Evolutionary conservation across 139 green algal species (phyloP), one percentile per base, ranked within the genome.

Genomic region (Auxenochlorella pyrenoidosa): DNA sequence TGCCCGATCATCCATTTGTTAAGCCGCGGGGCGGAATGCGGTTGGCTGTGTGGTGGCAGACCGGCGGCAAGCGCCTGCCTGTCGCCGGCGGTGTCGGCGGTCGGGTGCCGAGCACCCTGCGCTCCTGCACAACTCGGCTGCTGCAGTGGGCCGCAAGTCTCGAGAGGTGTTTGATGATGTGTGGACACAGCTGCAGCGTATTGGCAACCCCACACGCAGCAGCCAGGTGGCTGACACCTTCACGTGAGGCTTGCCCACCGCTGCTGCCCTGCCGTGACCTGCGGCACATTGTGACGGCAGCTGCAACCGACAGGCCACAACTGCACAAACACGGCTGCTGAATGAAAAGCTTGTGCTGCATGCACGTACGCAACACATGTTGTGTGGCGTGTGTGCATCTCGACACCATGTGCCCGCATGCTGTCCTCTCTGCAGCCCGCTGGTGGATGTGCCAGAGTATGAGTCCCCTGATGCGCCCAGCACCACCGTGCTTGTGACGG

Each of bases 401-500:
- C 72, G 15, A 16, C 72, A 28, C 34, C 26, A 6, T 58, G 6
- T 54, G 3, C 6, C 72, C 36, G 19, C 18, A 12, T 79, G 18
- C 30, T n/a, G n/a, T n/a, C 30, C 26, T 6, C 41, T 0, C 38
- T 43, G 63, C 80, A 85, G 80, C 10, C 30, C 28, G 63, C 18
- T 85, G 10, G 59, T 60, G 38, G 40, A 66, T 15, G 77, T 88
- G 5, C 80, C 86, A 13, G 94, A 98, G 28, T 96, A 96, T 73
- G 89, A 93, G 28, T 90, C 93, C 0, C 94, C 94, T 0, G 89
- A 95, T 38, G 97, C 96, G 26, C 81, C 89, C 36, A 93, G 90
- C 81, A 99, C 97, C 22, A 98, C 90, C 1, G 97, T 99, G 34
- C 91, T 99, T n/a, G 96, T 99, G 15, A 90, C 96, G 0, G 98